These are phyloP conservation scores for Solanum medicagineum DNA, from an alignment of 257 asterid genomes.

Conservation along the genomic window DNA sequence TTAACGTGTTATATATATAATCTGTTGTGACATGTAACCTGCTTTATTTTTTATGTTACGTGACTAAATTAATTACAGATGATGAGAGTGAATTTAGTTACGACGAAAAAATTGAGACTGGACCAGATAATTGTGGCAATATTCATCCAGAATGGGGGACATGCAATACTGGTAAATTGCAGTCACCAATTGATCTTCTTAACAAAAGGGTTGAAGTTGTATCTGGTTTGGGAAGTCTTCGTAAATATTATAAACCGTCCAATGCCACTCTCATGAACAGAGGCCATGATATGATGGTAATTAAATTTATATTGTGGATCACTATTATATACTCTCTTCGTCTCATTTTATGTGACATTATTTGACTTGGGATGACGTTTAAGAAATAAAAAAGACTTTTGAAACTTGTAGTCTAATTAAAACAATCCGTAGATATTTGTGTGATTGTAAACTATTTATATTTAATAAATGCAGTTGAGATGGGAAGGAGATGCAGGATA, in stretches of 20 bases:
- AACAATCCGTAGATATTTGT: too few relatives aligned
- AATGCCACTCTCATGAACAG: conserved; percentile 56
- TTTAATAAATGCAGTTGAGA: conserved; percentile 26
- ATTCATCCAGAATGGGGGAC: conserved; percentile 53
- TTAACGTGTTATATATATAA: too few relatives aligned
- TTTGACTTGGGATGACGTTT: too few relatives aligned
- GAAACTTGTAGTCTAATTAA: too few relatives aligned
- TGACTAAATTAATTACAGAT: conserved; percentile 15
- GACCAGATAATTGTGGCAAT: conserved; percentile 60
- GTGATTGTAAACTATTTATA: too few relatives aligned
- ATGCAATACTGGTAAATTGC: conserved; percentile 44
- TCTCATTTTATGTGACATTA: too few relatives aligned
- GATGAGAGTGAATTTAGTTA: conserved; percentile 65
- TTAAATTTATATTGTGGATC: neutral
- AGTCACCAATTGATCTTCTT: conserved; percentile 59
- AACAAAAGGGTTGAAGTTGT: conserved; percentile 38
- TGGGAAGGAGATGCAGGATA: conserved; percentile 39
- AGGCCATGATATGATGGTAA: conserved; percentile 86
- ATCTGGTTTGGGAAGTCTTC: conserved; percentile 32
- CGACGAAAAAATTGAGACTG: conserved; percentile 19
- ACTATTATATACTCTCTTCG: too few relatives aligned
- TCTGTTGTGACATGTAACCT: neutral
- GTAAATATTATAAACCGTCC: conserved; percentile 26
- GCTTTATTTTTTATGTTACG: neutral
- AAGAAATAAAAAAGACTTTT: too few relatives aligned